Percentiles rank a stretch among this genome's conserved stretches.
phyloP scores from a whole-genome alignment of 2,329 filamentous ascomycete genomes.

The Diaporthe vexans region DNA sequence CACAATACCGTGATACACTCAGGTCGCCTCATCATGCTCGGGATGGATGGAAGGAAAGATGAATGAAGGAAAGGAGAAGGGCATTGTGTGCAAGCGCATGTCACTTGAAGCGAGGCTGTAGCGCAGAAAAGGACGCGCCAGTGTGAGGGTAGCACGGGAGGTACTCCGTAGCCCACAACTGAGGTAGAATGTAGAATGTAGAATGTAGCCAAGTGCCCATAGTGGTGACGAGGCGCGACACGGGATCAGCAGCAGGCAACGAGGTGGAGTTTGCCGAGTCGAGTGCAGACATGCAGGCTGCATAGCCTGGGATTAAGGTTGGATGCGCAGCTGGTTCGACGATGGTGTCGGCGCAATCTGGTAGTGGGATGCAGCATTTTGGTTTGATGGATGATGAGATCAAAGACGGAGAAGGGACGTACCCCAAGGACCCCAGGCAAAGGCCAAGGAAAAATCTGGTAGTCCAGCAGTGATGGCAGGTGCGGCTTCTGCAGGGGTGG shows the following conservation, averaged over 20 bases:
- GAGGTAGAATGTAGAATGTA: background rate
- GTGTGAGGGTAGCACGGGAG: background rate
- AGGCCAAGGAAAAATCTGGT: constrained; percentile 41
- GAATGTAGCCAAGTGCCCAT: too few relatives aligned
- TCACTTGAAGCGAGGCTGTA: background rate
- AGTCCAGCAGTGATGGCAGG: constrained; percentile 37
- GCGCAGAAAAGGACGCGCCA: background rate
- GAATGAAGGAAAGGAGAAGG: background rate
- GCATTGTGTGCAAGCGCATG: background rate
- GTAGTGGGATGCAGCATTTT: constrained; percentile 12
- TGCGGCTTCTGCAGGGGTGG: constrained; percentile 41
- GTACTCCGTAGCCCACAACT: background rate
- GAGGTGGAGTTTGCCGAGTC: constrained; percentile 12
- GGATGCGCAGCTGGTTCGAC: background rate
- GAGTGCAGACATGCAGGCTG: background rate
- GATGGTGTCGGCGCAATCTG: constrained; percentile 7
- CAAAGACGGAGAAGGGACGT: constrained; percentile 4
- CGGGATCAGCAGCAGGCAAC: background rate
- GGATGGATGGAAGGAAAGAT: background rate
- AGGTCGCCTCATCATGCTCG: background rate
- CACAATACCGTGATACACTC: background rate
- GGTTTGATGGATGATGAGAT: constrained; percentile 23
- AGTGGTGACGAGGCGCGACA: background rate
- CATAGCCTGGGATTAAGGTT: constrained; percentile 13
- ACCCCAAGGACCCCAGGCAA: constrained; percentile 31